A percentile compares a stretch with the other conserved stretches of the same genome.
phyloP scores from a whole-genome alignment of 2,329 filamentous ascomycete genomes.

The Beauveria rudraprayagi region DNA sequence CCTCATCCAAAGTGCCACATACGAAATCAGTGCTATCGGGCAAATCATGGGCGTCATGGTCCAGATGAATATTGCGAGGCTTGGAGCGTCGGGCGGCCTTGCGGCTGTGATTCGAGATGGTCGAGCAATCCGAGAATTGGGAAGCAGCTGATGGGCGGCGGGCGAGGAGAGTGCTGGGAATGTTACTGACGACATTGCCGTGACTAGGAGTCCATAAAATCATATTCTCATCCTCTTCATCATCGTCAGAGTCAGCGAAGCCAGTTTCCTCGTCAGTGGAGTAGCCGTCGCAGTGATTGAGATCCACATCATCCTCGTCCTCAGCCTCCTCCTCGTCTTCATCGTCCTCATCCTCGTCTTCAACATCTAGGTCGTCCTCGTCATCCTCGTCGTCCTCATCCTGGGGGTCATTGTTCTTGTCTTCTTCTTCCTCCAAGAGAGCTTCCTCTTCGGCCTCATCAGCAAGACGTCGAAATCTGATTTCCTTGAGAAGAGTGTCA shows the following conservation, averaged over 20 bases:
- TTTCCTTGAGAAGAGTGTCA: conserved; percentile 86
- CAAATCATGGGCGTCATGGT: conserved; percentile 62
- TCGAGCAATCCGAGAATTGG: conserved; percentile 54
- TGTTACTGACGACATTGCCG: conserved; percentile 26
- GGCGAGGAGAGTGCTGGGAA: conserved; percentile 26
- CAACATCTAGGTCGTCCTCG: conserved; percentile 37
- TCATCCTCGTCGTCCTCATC: conserved; percentile 39
- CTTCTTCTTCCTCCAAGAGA: conserved; percentile 61
- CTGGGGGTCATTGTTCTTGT: conserved; percentile 32
- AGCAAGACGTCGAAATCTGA: conserved; percentile 73
- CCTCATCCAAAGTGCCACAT: conserved; percentile 95
- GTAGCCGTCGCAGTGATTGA: conserved; percentile 56
- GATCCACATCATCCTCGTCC: conserved; percentile 41
- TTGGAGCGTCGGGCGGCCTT: conserved; percentile 24
- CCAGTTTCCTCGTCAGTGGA: conserved; percentile 65
- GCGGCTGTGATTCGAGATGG: conserved; percentile 33
- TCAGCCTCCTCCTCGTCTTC: conserved; percentile 46
- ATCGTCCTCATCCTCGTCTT: conserved; percentile 41
- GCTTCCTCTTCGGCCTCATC: conserved; percentile 90
- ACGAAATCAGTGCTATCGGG: conserved; percentile 98
- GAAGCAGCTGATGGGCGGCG: conserved; percentile 34
- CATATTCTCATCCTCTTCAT: conserved; percentile 56
- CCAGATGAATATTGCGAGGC: conserved; percentile 22
- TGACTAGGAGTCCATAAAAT: conserved; percentile 47
- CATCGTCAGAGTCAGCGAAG: conserved; percentile 61